Percentiles rank a stretch among this genome's conserved stretches.
These are phyloP conservation scores for Volvox reticuliferus DNA, from an alignment of 139 green algal species.

Conservation along the genomic window DNA sequence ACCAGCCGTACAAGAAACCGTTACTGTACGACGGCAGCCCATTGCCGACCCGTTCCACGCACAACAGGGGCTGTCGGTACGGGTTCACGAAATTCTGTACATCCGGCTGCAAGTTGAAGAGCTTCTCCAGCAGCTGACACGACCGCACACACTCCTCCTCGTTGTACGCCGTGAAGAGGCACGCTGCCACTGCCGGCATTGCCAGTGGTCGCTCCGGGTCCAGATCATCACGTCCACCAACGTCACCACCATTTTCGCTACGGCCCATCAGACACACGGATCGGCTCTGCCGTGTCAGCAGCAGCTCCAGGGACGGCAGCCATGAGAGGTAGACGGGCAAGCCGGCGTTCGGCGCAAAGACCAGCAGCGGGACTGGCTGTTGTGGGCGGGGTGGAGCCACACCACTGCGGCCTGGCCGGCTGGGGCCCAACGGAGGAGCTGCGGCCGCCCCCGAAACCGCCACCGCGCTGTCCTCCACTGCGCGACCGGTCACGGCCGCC, in stretches of 20 bases:
- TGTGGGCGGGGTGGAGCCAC: too few species aligned
- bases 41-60: conserved; percentile 41
- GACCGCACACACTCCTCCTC: conserved; percentile 33
- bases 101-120: neutral
- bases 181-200: neutral
- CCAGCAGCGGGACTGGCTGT: neutral
- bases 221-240: too few species aligned
- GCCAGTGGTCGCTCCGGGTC: neutral
- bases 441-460: too few species aligned
- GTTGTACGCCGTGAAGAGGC: conserved; percentile 27
- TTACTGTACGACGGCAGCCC: conserved; percentile 58
- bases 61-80: conserved; percentile 42
- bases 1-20: conserved; percentile 45
- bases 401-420: too few species aligned
- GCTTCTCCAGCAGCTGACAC: neutral
- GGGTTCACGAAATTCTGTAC: conserved; percentile 12
- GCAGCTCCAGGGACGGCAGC: conserved; percentile 49
- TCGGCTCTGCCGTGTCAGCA: neutral
- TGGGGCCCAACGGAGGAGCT: too few species aligned
- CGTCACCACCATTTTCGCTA: neutral
- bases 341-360: conserved; percentile 57
- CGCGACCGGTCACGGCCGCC: too few species aligned
- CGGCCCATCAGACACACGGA: neutral
- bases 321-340: conserved; percentile 58
- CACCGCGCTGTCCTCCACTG: too few species aligned